Conservation (phyloP, 1,284 basidiomycete species). For the Mycosarcoma maydis region DNA sequence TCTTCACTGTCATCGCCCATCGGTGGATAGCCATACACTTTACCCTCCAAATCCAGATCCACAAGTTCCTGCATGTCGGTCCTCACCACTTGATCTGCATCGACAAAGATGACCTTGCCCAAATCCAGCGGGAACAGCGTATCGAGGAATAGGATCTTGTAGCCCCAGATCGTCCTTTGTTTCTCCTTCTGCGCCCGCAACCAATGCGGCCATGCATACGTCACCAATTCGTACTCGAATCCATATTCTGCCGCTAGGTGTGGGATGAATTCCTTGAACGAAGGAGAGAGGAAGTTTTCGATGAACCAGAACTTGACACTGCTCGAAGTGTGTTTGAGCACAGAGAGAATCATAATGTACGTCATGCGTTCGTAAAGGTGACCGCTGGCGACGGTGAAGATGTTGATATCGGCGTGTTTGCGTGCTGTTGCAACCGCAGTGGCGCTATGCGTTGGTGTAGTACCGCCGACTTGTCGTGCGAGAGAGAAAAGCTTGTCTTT, state of each 20-base stretch:
- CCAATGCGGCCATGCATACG: slow-evolving; percentile 99
- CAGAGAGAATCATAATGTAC: slow-evolving; percentile 96
- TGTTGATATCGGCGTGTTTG: slow-evolving; percentile 80
- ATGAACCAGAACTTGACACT: slow-evolving; percentile 99
- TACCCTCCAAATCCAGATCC: slow-evolving; percentile 85
- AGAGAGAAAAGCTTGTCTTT: slow-evolving; percentile 15
- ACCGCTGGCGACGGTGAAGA: slow-evolving; percentile 97
- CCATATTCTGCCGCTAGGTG: slow-evolving; percentile 87
- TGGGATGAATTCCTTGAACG: slow-evolving; percentile 95
- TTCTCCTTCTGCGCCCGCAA: slow-evolving; percentile 95
- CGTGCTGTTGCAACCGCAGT: not conserved
- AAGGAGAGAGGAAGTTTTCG: slow-evolving; percentile 97
- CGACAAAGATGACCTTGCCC: slow-evolving; percentile 98
- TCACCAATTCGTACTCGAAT: slow-evolving; percentile 95
- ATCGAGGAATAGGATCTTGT: slow-evolving; percentile 98
- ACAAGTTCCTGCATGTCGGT: slow-evolving; percentile 93
- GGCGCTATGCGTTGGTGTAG: not conserved
- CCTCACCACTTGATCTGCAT: slow-evolving; percentile 86
- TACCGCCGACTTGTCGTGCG: not conserved
- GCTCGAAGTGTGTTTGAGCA: slow-evolving; percentile 89
- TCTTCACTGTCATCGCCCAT: slow-evolving; percentile 95
- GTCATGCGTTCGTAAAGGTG: slow-evolving; percentile 96
- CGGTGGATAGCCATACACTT: slow-evolving; percentile 78
- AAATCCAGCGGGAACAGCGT: slow-evolving; percentile 98
- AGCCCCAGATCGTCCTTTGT: slow-evolving; percentile 97